These are phyloP conservation scores for Myxozyma nipponensis DNA, from an alignment of 805 yeast species.

Conservation along the genomic window DNA sequence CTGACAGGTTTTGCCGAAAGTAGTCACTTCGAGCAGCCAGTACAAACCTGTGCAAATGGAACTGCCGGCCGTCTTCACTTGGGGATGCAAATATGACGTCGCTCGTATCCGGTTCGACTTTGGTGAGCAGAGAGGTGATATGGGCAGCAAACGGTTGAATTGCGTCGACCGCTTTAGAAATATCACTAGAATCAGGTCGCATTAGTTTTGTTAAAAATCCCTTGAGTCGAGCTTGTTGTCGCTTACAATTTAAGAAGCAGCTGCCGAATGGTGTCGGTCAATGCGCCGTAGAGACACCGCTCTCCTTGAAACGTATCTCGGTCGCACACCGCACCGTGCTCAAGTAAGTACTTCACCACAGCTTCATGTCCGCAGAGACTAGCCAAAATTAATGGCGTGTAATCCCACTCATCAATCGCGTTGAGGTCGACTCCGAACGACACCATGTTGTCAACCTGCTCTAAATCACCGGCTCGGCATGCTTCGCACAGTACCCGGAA, in stretches of 20 bases:
- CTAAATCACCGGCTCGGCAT: conserved; percentile 66
- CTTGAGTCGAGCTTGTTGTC: too few relatives aligned
- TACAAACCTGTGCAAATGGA: conserved; percentile 32
- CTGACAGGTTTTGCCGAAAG: conserved; percentile 32
- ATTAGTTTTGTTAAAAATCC: too few relatives aligned
- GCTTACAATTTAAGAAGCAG: conserved; percentile 46
- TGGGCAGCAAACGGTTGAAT: conserved; percentile 72
- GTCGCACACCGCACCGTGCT: conserved; percentile 72
- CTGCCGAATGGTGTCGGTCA: conserved; percentile 61
- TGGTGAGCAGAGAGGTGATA: conserved; percentile 47
- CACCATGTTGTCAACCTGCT: conserved; percentile 55
- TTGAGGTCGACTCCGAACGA: conserved; percentile 52
- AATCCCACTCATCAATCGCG: conserved; percentile 66
- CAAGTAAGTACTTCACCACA: conserved; percentile 57
- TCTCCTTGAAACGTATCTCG: conserved; percentile 81
- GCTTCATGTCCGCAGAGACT: conserved; percentile 26
- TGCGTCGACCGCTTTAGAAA: conserved; percentile 63
- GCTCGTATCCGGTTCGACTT: conserved; percentile 28
- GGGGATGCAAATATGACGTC: conserved; percentile 32
- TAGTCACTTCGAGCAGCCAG: conserved; percentile 34
- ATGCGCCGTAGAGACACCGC: conserved; percentile 72
- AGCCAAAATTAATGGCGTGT: conserved; percentile 62
- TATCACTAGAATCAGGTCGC: conserved; percentile 46
- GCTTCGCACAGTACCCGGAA: conserved; percentile 53
- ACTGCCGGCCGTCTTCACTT: conserved; percentile 1